A percentile compares a stretch with the other conserved stretches of the same genome.
Evolutionary conservation across 148 eudicot genomes (phyloP).

Genomic region (Camellia japonica): DNA sequence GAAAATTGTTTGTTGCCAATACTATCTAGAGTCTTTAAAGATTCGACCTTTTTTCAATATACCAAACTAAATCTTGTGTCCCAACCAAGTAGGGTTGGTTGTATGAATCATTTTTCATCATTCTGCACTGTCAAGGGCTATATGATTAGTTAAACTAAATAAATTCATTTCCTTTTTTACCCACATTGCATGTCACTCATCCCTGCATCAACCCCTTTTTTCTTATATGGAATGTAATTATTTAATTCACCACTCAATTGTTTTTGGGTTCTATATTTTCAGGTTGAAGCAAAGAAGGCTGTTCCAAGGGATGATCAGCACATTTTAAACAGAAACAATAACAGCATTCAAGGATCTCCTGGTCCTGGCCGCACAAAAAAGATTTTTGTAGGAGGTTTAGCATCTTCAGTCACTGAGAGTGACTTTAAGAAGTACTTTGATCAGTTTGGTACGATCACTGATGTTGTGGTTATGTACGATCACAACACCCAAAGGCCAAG

Average conservation of each 20-base stretch:
- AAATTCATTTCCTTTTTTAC: too few relatives aligned
- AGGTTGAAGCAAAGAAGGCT: slow-evolving; percentile 95
- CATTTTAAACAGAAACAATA: slow-evolving; percentile 49
- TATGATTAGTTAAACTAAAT: too few relatives aligned
- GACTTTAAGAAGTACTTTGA: slow-evolving; percentile 82
- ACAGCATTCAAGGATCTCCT: slow-evolving; percentile 68
- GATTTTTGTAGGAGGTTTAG: slow-evolving; percentile 91
- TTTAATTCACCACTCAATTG: neutral
- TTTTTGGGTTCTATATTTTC: slow-evolving; percentile 18
- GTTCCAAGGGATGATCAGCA: slow-evolving; percentile 86
- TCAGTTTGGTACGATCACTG: slow-evolving; percentile 77
- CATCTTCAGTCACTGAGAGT: slow-evolving; percentile 75
- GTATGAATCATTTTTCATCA: too few relatives aligned
- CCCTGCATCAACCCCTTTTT: too few relatives aligned
- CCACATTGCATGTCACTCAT: too few relatives aligned
- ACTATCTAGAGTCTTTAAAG: neutral
- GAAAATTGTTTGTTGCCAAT: slow-evolving; percentile 5
- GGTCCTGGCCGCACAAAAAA: slow-evolving; percentile 73
- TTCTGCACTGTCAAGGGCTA: too few relatives aligned
- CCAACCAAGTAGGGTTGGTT: too few relatives aligned
- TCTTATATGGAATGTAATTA: neutral
- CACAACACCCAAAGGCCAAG: slow-evolving; percentile 91
- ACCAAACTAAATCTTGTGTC: too few relatives aligned
- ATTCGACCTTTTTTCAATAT: too few relatives aligned
- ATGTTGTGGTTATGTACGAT: slow-evolving; percentile 95